Conservation (phyloP, 768 basidiomycete species). For the Boletales sp. region DNA sequence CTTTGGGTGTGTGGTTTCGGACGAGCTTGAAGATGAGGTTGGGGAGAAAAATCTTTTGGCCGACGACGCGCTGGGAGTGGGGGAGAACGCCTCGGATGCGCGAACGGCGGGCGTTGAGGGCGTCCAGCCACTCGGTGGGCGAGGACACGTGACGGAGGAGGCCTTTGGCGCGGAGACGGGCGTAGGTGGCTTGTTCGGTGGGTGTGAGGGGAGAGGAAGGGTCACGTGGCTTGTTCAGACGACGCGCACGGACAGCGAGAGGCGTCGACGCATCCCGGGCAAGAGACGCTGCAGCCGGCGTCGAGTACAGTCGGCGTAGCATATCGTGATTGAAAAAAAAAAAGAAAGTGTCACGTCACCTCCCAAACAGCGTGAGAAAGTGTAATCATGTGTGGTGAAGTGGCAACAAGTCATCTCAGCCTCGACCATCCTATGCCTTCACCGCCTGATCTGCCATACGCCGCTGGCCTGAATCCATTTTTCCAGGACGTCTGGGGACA, state of each 20-base stretch:
- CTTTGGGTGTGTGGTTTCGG: conserved; percentile 73
- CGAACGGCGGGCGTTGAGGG: conserved; percentile 53
- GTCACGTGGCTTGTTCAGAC: conserved; percentile 47
- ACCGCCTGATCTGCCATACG: no score
- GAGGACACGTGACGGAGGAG: conserved; percentile 42
- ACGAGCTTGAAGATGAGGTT: conserved; percentile 82
- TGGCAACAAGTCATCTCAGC: no score
- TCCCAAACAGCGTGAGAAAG: no score
- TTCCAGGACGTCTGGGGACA: no score
- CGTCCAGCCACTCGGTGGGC: conserved; percentile 56
- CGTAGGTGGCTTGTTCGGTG: conserved; percentile 58
- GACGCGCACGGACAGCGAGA: conserved; percentile 68
- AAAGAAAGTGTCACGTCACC: no score
- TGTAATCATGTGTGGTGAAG: no score
- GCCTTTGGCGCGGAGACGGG: conserved; percentile 53
- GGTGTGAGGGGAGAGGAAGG: conserved; percentile 54
- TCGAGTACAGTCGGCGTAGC: conserved; percentile 37
- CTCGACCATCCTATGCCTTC: no score
- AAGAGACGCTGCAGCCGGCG: conserved; percentile 27
- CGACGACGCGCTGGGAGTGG: conserved; percentile 51
- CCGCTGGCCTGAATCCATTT: no score
- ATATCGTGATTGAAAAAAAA: background rate
- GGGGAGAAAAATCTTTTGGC: conserved; percentile 84
- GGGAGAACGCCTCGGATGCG: conserved; percentile 63
- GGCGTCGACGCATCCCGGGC: conserved; percentile 72